Base-by-base conservation (phyloP, 352 stramenopile genomes). In the Globisporangium irregulare region DNA sequence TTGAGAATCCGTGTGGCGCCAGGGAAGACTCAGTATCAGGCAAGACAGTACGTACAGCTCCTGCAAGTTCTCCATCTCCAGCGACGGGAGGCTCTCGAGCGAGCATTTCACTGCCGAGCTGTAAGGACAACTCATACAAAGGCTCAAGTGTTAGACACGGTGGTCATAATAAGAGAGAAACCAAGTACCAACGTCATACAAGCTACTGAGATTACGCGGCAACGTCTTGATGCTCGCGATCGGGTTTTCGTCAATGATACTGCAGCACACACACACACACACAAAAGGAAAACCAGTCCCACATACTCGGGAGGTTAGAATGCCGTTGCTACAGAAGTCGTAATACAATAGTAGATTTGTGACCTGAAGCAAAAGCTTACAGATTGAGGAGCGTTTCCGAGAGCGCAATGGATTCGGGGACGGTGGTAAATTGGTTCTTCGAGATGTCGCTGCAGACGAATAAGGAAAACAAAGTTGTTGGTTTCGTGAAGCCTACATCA, bases 171-270 rank as follows among this genome's bases (percentile, higher is more conserved):
- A 24, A 50, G 1, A 46, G 43, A n/a, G 22, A 53, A 53, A 24
- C n/a, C 41, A 18, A 46, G 38, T 20, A 7, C 38, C 38, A 27
- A 18, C 2, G 18, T 22, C 43, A 4, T 29, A 66, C 61, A 66
- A 53, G 61, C 34, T 58, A 22, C 22, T 54, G 62, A 67, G 62
- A 18, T 67, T 43, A 20, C 22, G 62, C 4, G 62, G 62, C 14
- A 67, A 18, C 2, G 34, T 48, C 14, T 27, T 14, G 32, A 67
- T 34, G 25, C 50, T 67, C 22, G n/a, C 5, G 48, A 67, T 51
- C 14, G 62, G 62, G 27, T 67, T 67, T 6, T 48, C 50, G 62
- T 67, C 62, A 25, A 67, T 58, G 62, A 60, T 24, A 32, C 62
- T 67, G 27, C 43, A 63, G 24, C 14, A 20, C 10, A 50, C 12